Evolutionary conservation across 2,329 filamentous ascomycete genomes (phyloP).

Genomic region (Simplicillium aogashimaense): DNA sequence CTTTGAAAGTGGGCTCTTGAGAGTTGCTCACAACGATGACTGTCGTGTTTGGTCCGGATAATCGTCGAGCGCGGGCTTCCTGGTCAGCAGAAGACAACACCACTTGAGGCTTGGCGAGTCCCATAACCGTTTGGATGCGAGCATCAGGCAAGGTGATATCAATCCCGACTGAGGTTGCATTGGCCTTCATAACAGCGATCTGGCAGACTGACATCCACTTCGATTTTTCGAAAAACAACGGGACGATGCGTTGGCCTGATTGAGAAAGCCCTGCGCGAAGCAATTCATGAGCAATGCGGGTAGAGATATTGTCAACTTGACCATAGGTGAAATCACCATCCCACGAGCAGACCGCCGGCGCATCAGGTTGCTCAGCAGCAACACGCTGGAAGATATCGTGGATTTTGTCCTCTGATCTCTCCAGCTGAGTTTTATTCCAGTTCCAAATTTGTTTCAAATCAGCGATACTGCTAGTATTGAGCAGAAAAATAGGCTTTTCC

Average conservation of each 20-base stretch:
- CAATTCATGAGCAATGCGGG: neutral
- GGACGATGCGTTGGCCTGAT: neutral
- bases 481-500: too few species aligned
- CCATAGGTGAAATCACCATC: neutral
- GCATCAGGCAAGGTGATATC: neutral
- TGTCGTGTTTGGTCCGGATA: neutral
- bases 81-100: constrained; percentile 5
- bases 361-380: neutral
- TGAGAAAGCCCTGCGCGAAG: constrained; percentile 2
- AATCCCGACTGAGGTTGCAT: neutral
- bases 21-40: neutral
- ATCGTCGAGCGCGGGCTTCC: too few species aligned
- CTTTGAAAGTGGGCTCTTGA: neutral
- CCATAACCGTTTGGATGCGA: neutral
- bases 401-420: neutral
- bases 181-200: neutral
- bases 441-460: neutral
- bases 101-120: neutral
- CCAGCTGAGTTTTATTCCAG: neutral
- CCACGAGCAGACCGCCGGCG: neutral
- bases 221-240: neutral
- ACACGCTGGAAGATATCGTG: neutral
- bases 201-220: neutral
- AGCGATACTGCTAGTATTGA: too few species aligned
- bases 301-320: neutral